Conservation (phyloP, 2,329 filamentous ascomycete genomes). For the Delphinella strobiligena region DNA sequence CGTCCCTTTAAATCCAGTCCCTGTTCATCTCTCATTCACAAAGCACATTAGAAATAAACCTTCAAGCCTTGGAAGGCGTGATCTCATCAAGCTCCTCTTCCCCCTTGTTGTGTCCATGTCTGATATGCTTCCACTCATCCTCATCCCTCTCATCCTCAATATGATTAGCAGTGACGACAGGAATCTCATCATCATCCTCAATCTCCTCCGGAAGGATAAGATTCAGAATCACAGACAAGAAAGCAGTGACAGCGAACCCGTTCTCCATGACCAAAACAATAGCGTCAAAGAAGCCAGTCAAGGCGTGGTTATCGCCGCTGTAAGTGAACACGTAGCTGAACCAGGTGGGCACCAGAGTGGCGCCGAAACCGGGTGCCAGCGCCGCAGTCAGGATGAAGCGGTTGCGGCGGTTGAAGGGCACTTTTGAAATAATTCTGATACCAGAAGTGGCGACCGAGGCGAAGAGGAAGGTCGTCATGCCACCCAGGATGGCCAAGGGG, state of each 20-base stretch:
- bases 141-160: slow-evolving; percentile 25
- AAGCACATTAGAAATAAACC: background rate
- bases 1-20: no score
- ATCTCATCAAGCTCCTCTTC: background rate
- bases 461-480: slow-evolving; percentile 65
- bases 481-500: slow-evolving; percentile 40
- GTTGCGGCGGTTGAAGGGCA: slow-evolving; percentile 66
- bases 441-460: slow-evolving; percentile 64
- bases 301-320: slow-evolving; percentile 50
- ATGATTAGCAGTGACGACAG: slow-evolving; percentile 27
- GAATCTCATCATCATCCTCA: slow-evolving; percentile 42
- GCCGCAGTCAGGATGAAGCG: slow-evolving; percentile 71
- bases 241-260: slow-evolving; percentile 62
- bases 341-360: slow-evolving; percentile 42
- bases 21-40: no score
- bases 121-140: slow-evolving; percentile 26
- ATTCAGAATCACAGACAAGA: slow-evolving; percentile 63
- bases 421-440: slow-evolving; percentile 60
- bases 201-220: slow-evolving; percentile 60
- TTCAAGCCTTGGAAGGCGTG: background rate
- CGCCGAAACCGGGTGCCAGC: slow-evolving; percentile 56
- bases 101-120: slow-evolving; percentile 1
- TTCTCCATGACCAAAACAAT: slow-evolving; percentile 38
- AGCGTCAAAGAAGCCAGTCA: slow-evolving; percentile 64
- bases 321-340: slow-evolving; percentile 65